Evolutionary conservation across 2,329 filamentous ascomycete species (phyloP), one percentile per base, ranked within the genome.

Genomic region (Trichoderma oligosporum): DNA sequence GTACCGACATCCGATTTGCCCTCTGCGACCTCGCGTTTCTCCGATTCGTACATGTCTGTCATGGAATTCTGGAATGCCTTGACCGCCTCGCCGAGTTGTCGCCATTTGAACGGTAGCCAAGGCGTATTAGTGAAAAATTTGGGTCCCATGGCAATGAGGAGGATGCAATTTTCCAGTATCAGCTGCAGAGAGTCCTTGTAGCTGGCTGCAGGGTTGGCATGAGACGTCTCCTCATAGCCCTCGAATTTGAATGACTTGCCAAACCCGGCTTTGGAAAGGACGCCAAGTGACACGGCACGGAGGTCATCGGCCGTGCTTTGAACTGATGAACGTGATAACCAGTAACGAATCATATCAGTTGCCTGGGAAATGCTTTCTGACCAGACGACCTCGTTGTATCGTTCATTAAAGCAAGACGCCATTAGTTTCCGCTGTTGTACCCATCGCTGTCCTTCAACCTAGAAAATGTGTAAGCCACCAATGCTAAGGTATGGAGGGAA

Each of bases 311-410:
- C 31, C 12, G 41, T 33, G 35, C n/a, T 49, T 16, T 24, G n/a
- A 11, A 49, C 45, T 8, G 24, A 49, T 12, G 22, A 7, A 3
- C 25, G n/a, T n/a, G 44, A 51, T 12, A 36, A 7, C 54, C 45
- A 51, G 44, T 47, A 57, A 5, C 22, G 54, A 22, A 51, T n/a
- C 54, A 57, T 57, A 27, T 57, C 54, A 24, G 7, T 18, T 1
- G 54, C 54, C 14, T 36, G 54, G 1, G 44, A 6, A 11, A 20
- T 61, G 58, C 41, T 61, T 52, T 56, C 57, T 12, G 16, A 9
- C 38, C 59, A 61, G 25, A 57, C 49, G n/a, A 52, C 52, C 46
- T 59, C 56, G 48, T 59, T 60, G 57, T 56, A 45, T 12, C 22
- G 41, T 31, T 58, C 60, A 36, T 59, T 61, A 25, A 61, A 57